Base-by-base conservation (phyloP, 2,329 filamentous ascomycete genomes). In the Venturia asperata region DNA sequence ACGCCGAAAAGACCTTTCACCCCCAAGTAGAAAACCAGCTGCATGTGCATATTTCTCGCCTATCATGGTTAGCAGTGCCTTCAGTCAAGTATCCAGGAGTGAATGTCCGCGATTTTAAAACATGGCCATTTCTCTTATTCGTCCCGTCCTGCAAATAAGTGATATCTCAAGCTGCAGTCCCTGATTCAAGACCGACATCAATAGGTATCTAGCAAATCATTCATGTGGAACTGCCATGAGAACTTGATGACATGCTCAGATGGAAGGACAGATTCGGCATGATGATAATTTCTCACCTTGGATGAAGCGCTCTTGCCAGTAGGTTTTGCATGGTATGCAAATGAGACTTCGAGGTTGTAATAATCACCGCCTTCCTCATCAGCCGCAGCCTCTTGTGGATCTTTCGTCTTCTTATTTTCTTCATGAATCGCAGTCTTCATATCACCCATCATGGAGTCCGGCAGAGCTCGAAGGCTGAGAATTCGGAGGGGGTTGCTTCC, bases 21-120 rank as follows among this genome's bases (percentile, higher is more conserved):
- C 66, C 94, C 94, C 1, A 97, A 83, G 69, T 97, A 97, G 75
- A 99, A 97, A 10, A 97, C 85, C 17, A 97, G 78, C 71, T 95
- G 89, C 91, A 97, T 96, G 72, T 96, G 92, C 91, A 97, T 96
- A 74, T 97, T 97, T 69, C 89, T 85, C 6, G 92, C 45, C 45
- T 49, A 27, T 49, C 21, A n/a, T 6, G 45, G 5, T 49, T 49
- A 49, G 45, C 21, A n/a, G n/a, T 10, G 11, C 5, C n/a, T 27
- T 49, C 45, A 21, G 21, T 3, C 24, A 49, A 49, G 9, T 13
- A 24, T 49, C 11, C 10, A 13, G 11, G 6, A 6, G 37, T 11
- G 11, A 39, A 39, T 39, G 37, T 39, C 37, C 37, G 37, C 37
- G 37, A 39, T 39, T 11, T 5, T 11, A 39, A 5, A 11, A 11